A percentile compares a stretch with the other conserved stretches of the same genome.
phyloP scores from a whole-genome alignment of 1,284 basidiomycete genomes.

The Trametes polyzona region DNA sequence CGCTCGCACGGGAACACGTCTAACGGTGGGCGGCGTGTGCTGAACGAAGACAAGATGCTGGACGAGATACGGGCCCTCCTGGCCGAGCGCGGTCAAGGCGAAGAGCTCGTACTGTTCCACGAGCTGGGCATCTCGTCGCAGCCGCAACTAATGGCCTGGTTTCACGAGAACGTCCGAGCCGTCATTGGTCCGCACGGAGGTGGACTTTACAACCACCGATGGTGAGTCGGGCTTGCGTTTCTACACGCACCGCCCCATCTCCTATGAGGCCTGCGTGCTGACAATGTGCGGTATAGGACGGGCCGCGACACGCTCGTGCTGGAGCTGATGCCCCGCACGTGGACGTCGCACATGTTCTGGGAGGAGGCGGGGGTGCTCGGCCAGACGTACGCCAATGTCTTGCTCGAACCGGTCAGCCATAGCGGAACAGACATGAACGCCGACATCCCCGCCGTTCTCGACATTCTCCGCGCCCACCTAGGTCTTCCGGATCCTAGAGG shows the following conservation, averaged over 20 bases:
- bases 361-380: slow-evolving; percentile 8
- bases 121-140: slow-evolving; percentile 6
- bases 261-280: not conserved
- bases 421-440: slow-evolving; percentile 5
- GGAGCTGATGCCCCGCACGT: slow-evolving; percentile 6
- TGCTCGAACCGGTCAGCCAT: not conserved
- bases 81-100: slow-evolving; percentile 9
- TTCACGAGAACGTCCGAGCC: slow-evolving; percentile 13
- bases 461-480: not conserved
- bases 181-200: slow-evolving; percentile 16
- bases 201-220: slow-evolving; percentile 14
- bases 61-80: slow-evolving; percentile 3
- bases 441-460: slow-evolving; percentile 4
- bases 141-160: slow-evolving; percentile 11
- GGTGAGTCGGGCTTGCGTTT: slow-evolving; percentile 5
- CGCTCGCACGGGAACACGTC: slow-evolving; percentile 7
- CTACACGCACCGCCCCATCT: not conserved
- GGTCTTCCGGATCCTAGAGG: not conserved
- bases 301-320: slow-evolving; percentile 12
- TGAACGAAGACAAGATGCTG: slow-evolving; percentile 8
- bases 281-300: not conserved
- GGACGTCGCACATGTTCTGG: slow-evolving; percentile 16
- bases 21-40: slow-evolving; percentile 10
- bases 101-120: slow-evolving; percentile 16
- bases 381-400: slow-evolving; percentile 10